Conservation (phyloP, 148 eudicot genomes). For the Beta vulgaris region DNA sequence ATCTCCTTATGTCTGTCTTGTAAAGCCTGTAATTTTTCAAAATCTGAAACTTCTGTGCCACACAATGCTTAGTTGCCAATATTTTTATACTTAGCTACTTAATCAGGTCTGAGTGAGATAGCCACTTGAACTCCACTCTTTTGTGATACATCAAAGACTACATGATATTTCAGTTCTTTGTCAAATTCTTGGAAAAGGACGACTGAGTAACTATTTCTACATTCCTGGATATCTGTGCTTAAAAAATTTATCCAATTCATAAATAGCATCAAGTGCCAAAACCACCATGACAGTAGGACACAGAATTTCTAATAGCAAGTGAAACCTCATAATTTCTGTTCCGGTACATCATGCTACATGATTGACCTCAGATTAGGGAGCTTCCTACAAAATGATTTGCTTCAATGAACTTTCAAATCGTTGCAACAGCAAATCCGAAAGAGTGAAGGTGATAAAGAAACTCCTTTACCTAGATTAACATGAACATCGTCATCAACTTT, state of each 20-base stretch:
- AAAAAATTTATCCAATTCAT: neutral
- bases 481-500: conserved; percentile 91
- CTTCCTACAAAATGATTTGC: neutral
- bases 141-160: neutral
- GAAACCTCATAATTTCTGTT: neutral
- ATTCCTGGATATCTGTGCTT: neutral
- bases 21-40: neutral
- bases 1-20: neutral
- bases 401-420: neutral
- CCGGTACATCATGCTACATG: neutral
- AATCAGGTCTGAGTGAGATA: neutral
- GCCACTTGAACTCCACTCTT: neutral
- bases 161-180: neutral
- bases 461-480: conserved; percentile 62
- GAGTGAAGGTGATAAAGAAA: neutral
- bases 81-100: too few species aligned
- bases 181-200: neutral
- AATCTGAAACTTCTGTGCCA: neutral
- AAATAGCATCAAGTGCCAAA: neutral
- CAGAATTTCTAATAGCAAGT: neutral
- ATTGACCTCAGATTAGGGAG: neutral
- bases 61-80: too few species aligned
- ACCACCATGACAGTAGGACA: neutral
- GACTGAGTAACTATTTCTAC: neutral
- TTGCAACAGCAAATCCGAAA: neutral